Evolutionary conservation across 306 rosid species (phyloP).

Genomic region (Acacia acuminata): DNA sequence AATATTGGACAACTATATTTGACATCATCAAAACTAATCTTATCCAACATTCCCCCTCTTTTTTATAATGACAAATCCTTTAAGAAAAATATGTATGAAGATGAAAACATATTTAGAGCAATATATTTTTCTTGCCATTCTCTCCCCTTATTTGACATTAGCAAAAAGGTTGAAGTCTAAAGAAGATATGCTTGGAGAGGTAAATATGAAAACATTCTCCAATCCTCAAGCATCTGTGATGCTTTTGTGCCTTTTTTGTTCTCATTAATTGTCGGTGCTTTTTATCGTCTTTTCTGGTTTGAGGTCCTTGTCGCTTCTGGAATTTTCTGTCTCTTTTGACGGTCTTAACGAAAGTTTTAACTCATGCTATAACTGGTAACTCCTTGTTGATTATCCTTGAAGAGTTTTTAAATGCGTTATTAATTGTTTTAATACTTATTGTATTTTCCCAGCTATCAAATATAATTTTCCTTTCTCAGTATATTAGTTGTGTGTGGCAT

Average conservation of each 20-base stretch:
- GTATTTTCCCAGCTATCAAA: slow-evolving; percentile 8
- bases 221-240: background rate
- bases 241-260: slow-evolving; percentile 16
- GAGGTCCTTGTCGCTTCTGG: slow-evolving; percentile 10
- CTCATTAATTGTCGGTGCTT: background rate
- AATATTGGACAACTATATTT: too few species aligned
- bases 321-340: slow-evolving; percentile 11
- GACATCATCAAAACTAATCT: too few species aligned
- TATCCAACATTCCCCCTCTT: too few species aligned
- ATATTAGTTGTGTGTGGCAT: background rate
- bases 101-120: too few species aligned
- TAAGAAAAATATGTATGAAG: too few species aligned
- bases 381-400: slow-evolving; percentile 20
- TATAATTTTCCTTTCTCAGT: slow-evolving; percentile 22
- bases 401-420: slow-evolving; percentile 1
- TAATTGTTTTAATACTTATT: background rate
- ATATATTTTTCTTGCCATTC: too few species aligned
- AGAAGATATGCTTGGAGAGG: too few species aligned
- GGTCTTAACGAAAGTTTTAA: slow-evolving; percentile 22
- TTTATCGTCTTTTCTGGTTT: background rate
- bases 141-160: too few species aligned
- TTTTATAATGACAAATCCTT: too few species aligned
- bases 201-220: background rate
- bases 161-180: too few species aligned
- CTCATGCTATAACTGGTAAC: background rate